Evolutionary conservation across 139 green algal species (phyloP).

Genomic region (Chlamydomonas sp.): DNA sequence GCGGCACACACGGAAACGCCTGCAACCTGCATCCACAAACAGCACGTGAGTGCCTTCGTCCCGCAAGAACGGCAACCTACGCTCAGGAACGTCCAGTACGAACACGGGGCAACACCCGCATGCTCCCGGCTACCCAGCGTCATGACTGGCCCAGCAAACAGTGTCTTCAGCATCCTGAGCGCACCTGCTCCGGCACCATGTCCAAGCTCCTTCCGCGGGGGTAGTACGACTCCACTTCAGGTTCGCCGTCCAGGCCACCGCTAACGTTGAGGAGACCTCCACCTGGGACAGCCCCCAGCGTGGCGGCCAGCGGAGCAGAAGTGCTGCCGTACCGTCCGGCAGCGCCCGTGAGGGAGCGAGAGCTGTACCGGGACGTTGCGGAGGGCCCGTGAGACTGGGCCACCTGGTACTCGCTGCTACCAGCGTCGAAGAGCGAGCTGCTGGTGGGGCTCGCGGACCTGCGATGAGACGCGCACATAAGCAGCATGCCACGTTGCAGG

Average conservation of each 20-base stretch:
- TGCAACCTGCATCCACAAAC: not conserved
- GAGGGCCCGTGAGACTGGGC: too few species aligned
- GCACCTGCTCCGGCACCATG: conserved; percentile 36
- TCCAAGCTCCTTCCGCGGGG: conserved; percentile 9
- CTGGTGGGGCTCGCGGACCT: conserved; percentile 34
- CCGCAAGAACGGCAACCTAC: too few species aligned
- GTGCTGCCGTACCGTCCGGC: too few species aligned
- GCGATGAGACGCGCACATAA: not conserved
- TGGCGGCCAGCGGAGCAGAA: too few species aligned
- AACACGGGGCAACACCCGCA: too few species aligned
- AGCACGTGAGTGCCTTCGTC: not conserved
- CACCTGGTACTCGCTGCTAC: not conserved
- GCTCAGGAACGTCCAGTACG: too few species aligned
- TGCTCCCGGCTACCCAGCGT: not conserved
- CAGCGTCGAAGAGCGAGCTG: conserved; percentile 15
- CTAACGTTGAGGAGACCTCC: too few species aligned
- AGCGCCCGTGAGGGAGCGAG: too few species aligned
- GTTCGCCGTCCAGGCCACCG: not conserved
- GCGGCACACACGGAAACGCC: not conserved
- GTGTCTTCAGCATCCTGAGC: not conserved
- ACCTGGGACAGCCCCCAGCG: too few species aligned
- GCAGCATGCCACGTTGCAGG: too few species aligned
- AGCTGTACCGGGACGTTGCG: too few species aligned
- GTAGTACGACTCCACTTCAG: not conserved
- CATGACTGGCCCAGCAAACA: not conserved